Evolutionary conservation across 2,329 filamentous ascomycete species (phyloP).

Genomic region (Sporothrix luriei): DNA sequence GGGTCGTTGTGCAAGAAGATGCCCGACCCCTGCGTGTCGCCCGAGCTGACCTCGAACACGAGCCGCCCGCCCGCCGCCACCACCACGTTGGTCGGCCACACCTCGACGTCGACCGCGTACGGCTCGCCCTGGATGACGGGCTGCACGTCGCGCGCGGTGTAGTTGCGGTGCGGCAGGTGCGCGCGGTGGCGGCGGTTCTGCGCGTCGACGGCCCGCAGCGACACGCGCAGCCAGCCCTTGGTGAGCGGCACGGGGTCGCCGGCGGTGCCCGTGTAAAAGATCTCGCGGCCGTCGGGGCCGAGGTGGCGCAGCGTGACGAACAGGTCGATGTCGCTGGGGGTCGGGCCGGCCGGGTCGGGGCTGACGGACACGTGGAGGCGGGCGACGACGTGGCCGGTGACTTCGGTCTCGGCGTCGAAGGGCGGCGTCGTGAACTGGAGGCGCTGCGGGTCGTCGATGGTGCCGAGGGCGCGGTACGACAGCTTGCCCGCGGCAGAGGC

Average conservation of each 20-base stretch:
- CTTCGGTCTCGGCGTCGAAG: conserved; percentile 63
- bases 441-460: conserved; percentile 50
- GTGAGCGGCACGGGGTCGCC: conserved; percentile 64
- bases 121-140: conserved; percentile 1
- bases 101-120: not conserved
- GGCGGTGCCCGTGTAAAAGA: conserved; percentile 66
- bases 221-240: conserved; percentile 43
- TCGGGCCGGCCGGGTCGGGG: conserved; percentile 29
- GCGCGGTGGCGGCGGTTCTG: not conserved
- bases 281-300: conserved; percentile 55
- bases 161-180: not conserved
- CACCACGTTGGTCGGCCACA: conserved; percentile 7
- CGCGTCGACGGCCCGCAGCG: conserved; percentile 58
- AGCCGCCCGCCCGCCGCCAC: not conserved
- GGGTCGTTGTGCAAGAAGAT: conserved; percentile 20
- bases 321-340: conserved; percentile 60
- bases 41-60: not conserved
- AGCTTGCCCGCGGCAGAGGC: too few species aligned
- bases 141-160: not conserved
- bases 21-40: not conserved
- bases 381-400: conserved; percentile 68
- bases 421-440: conserved; percentile 61
- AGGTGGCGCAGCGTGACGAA: conserved; percentile 66
- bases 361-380: conserved; percentile 57
- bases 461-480: conserved; percentile 62